Conservation (phyloP, 2,329 filamentous ascomycete genomes). For the Colletotrichum sansevieriae region DNA sequence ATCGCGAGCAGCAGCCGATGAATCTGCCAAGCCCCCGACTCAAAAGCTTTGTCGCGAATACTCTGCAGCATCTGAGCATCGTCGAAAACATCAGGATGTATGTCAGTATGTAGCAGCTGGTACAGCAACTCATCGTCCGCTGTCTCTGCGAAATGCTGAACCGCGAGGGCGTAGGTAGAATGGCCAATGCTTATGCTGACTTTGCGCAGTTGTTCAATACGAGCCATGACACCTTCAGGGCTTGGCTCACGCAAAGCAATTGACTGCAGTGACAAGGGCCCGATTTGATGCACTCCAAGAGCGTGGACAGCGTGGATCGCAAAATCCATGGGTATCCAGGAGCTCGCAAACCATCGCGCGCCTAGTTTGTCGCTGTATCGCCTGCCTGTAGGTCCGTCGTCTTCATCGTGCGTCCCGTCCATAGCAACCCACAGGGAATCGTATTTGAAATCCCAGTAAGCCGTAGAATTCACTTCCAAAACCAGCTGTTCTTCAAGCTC, state of each 20-base stretch:
- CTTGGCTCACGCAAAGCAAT: slow-evolving; percentile 76
- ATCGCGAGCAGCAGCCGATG: slow-evolving; percentile 60
- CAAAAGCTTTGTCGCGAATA: slow-evolving; percentile 53
- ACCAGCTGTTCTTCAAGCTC: slow-evolving; percentile 53
- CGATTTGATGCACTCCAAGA: slow-evolving; percentile 79
- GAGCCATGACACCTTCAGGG: slow-evolving; percentile 66
- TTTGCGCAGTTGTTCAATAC: slow-evolving; percentile 71
- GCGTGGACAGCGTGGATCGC: slow-evolving; percentile 78
- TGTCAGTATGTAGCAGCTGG: slow-evolving; percentile 61
- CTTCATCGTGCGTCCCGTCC: slow-evolving; percentile 55
- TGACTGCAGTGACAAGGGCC: slow-evolving; percentile 81
- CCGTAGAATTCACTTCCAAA: slow-evolving; percentile 16
- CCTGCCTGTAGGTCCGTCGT: slow-evolving; percentile 57
- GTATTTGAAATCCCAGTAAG: slow-evolving; percentile 21
- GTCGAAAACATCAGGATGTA: slow-evolving; percentile 70
- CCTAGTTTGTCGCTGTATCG: slow-evolving; percentile 77
- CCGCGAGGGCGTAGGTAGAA: slow-evolving; percentile 74
- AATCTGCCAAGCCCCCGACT: slow-evolving; percentile 55
- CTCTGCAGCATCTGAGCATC: slow-evolving; percentile 56
- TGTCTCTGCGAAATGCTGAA: slow-evolving; percentile 73
- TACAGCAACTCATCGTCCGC: slow-evolving; percentile 64
- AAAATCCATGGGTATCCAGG: slow-evolving; percentile 78
- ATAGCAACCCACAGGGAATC: slow-evolving; percentile 50
- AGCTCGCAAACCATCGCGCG: slow-evolving; percentile 83
- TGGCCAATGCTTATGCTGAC: slow-evolving; percentile 73